Percentiles rank a stretch among this genome's conserved stretches.
phyloP scores from a whole-genome alignment of 805 yeast genomes.

The Starmerella stigmatis region DNA sequence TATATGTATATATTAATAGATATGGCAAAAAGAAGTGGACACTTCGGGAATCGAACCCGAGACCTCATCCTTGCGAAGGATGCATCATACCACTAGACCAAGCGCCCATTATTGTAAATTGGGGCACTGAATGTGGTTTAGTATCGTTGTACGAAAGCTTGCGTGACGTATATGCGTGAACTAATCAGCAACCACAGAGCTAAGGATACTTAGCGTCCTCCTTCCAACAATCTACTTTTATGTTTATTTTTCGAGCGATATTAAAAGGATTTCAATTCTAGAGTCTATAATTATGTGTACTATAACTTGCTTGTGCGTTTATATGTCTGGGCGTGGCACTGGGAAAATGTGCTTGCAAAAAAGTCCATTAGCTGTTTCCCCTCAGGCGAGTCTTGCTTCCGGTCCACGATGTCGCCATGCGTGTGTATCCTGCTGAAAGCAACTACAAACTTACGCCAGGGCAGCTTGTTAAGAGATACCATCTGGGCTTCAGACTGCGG shows the following conservation, averaged over 20 bases:
- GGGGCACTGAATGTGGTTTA: too few species aligned
- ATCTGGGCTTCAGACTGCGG: slow-evolving; percentile 1
- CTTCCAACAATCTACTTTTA: background rate
- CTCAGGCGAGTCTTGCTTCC: slow-evolving; percentile 32
- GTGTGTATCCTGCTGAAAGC: slow-evolving; percentile 65
- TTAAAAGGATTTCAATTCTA: too few species aligned
- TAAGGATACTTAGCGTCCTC: too few species aligned
- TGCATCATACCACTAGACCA: slow-evolving; percentile 10
- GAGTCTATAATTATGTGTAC: too few species aligned
- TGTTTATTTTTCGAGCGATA: too few species aligned
- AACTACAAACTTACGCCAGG: slow-evolving; percentile 71
- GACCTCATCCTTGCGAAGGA: slow-evolving; percentile 10
- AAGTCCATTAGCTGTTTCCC: slow-evolving; percentile 26
- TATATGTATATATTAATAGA: background rate
- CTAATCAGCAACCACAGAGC: too few species aligned
- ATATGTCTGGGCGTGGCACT: background rate
- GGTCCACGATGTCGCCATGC: slow-evolving; percentile 76
- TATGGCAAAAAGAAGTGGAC: background rate
- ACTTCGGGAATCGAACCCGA: slow-evolving; percentile 10
- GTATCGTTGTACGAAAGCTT: too few species aligned
- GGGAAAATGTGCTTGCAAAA: slow-evolving; percentile 18
- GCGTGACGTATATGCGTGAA: too few species aligned
- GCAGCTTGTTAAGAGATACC: slow-evolving; percentile 47
- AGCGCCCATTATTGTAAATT: background rate
- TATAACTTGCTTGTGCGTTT: background rate